These are phyloP conservation scores for Actinomortierella wolfii DNA, from an alignment of 371 early-diverging fungal genomes.

Conservation along the genomic window DNA sequence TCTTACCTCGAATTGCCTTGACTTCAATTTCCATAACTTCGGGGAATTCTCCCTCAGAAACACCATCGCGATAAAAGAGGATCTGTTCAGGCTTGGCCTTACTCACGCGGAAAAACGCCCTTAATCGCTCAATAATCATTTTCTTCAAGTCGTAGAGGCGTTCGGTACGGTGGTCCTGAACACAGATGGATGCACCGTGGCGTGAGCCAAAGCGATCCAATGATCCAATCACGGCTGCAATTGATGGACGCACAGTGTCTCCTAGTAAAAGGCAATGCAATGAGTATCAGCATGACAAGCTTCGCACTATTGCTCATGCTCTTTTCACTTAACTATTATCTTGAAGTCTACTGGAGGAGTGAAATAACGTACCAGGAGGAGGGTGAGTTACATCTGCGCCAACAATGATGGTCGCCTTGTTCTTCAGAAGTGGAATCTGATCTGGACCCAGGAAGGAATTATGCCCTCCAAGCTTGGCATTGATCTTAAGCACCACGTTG, in stretches of 20 bases:
- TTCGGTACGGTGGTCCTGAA: slow-evolving; percentile 74
- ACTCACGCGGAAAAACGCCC: slow-evolving; percentile 59
- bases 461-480: slow-evolving; percentile 52
- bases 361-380: slow-evolving; percentile 49
- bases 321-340: no score
- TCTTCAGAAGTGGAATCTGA: slow-evolving; percentile 50
- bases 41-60: slow-evolving; percentile 88
- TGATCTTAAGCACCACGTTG: slow-evolving; percentile 52
- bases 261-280: not conserved
- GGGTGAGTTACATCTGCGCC: slow-evolving; percentile 90
- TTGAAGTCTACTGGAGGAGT: no score
- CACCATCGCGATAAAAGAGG: slow-evolving; percentile 91
- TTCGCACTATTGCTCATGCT: no score
- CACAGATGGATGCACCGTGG: slow-evolving; percentile 69
- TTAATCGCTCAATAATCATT: slow-evolving; percentile 70
- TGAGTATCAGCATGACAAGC: no score
- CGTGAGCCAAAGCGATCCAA: slow-evolving; percentile 73
- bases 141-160: slow-evolving; percentile 66
- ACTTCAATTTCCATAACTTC: slow-evolving; percentile 81
- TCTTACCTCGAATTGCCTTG: slow-evolving; percentile 59
- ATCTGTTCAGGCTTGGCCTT: slow-evolving; percentile 82
- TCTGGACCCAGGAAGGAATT: slow-evolving; percentile 49
- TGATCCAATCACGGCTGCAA: slow-evolving; percentile 84
- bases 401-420: slow-evolving; percentile 75
- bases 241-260: slow-evolving; percentile 67